A percentile compares a stretch with the other conserved stretches of the same genome.
phyloP scores from a whole-genome alignment of 805 yeast genomes.

The Hanseniaspora osmophila region DNA sequence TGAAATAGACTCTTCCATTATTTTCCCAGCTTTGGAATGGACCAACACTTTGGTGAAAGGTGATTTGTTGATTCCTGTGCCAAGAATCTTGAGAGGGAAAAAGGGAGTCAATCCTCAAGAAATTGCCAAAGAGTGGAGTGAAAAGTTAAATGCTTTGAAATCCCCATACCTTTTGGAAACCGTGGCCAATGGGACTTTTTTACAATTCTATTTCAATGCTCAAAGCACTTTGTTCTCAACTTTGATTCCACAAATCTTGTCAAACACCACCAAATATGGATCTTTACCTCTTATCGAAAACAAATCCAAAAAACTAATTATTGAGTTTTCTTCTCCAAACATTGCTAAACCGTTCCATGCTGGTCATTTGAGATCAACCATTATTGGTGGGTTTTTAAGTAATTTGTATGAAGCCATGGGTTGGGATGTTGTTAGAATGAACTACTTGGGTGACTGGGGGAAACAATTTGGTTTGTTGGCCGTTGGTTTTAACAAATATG shows the following conservation, averaged over 20 bases:
- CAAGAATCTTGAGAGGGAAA: constrained; percentile 58
- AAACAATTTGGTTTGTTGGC: constrained; percentile 95
- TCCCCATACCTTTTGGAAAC: constrained; percentile 55
- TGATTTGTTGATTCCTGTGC: constrained; percentile 83
- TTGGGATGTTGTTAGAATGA: constrained; percentile 83
- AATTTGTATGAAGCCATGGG: constrained; percentile 84
- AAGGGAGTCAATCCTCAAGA: constrained; percentile 69
- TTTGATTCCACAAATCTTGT: constrained; percentile 56
- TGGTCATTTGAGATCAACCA: constrained; percentile 94
- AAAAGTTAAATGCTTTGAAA: constrained; percentile 30
- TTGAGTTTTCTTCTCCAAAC: constrained; percentile 95
- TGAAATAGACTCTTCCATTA: constrained; percentile 52
- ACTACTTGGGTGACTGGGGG: constrained; percentile 99
- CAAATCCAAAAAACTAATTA: constrained; percentile 40
- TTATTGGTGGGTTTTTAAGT: constrained; percentile 89
- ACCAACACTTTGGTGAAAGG: constrained; percentile 80
- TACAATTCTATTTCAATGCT: constrained; percentile 76
- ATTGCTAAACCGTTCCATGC: constrained; percentile 99
- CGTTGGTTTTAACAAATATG: constrained; percentile 79
- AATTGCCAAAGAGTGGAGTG: constrained; percentile 65
- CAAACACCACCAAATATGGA: constrained; percentile 52
- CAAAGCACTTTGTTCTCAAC: constrained; percentile 43
- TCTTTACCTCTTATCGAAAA: constrained; percentile 56
- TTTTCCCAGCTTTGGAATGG: constrained; percentile 79
- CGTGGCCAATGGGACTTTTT: constrained; percentile 74